A percentile compares a stretch with the other conserved stretches of the same genome.
Conservation (phyloP, 192 early-diverging fungal species). For the Coemansia sp. region DNA sequence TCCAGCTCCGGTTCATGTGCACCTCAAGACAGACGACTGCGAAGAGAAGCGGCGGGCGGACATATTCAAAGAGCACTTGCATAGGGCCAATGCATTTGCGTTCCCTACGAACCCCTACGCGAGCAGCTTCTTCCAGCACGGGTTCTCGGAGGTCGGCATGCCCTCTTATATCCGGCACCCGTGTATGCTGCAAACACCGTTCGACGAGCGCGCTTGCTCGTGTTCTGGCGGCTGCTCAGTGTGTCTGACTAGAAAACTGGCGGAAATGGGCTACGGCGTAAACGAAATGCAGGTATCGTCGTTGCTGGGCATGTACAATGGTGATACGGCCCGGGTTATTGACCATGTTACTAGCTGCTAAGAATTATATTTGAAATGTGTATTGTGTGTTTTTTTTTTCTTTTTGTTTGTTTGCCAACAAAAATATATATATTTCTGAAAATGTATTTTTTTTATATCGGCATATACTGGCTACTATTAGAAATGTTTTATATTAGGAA, state of each 20-base stretch:
- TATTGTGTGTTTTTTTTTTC: too few species aligned
- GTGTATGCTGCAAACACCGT: conserved; percentile 48
- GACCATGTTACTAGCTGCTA: conserved; percentile 12
- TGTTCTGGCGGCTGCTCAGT: conserved; percentile 24
- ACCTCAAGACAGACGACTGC: not conserved
- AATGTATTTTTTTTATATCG: too few species aligned
- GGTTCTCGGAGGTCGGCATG: conserved; percentile 49
- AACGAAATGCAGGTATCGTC: conserved; percentile 13
- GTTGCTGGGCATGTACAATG: conserved; percentile 12
- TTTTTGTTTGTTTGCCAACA: too few species aligned
- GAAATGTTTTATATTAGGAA: too few species aligned
- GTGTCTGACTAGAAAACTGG: conserved; percentile 7
- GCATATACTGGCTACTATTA: too few species aligned
- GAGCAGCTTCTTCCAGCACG: conserved; percentile 48
- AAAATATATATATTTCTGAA: not conserved
- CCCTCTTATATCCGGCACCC: conserved; percentile 38
- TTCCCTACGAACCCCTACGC: conserved; percentile 48
- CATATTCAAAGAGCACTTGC: conserved; percentile 37
- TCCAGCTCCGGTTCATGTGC: not conserved
- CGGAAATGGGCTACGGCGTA: conserved; percentile 5
- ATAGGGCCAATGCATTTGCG: conserved; percentile 33
- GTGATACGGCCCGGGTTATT: conserved; percentile 11
- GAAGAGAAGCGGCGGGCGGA: conserved; percentile 12
- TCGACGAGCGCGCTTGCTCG: conserved; percentile 15
- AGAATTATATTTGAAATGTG: too few species aligned